Evolutionary conservation across 768 basidiomycete species (phyloP).

Genomic region (Jaapia argillacea): DNA sequence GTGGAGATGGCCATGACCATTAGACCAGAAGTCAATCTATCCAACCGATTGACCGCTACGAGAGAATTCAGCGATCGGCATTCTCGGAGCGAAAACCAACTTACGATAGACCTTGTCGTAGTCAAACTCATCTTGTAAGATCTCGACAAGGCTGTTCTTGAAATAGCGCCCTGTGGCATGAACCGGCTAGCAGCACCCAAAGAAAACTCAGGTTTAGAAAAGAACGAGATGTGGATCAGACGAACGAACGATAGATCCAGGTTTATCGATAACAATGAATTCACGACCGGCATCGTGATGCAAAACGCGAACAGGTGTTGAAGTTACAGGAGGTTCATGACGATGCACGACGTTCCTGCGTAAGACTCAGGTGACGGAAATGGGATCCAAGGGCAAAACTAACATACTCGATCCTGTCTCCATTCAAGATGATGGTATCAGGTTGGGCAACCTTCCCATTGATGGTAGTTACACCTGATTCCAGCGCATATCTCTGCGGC

Average conservation of each 20-base stretch:
- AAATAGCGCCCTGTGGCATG: constrained; percentile 89
- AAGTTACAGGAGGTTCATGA: constrained; percentile 95
- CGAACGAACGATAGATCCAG: constrained; percentile 83
- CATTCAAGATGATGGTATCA: constrained; percentile 70
- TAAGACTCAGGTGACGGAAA: neutral
- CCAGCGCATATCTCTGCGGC: constrained; percentile 55
- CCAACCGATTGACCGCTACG: constrained; percentile 89
- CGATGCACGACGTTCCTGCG: constrained; percentile 83
- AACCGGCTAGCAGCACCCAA: too few relatives aligned
- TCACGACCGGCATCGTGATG: constrained; percentile 68
- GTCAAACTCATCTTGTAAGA: constrained; percentile 77
- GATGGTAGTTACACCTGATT: constrained; percentile 90
- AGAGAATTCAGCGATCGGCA: neutral
- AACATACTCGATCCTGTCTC: constrained; percentile 83
- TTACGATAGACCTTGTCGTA: constrained; percentile 75
- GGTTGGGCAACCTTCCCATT: constrained; percentile 84
- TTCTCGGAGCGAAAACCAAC: constrained; percentile 19
- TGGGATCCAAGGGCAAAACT: neutral
- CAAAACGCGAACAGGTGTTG: constrained; percentile 71
- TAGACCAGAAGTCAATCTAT: constrained; percentile 88
- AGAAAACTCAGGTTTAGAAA: neutral
- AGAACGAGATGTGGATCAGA: constrained; percentile 2
- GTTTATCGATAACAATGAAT: constrained; percentile 93
- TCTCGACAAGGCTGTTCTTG: constrained; percentile 80
- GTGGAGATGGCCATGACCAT: constrained; percentile 85